These are phyloP conservation scores for Starmerella geochares DNA, from an alignment of 805 yeast genomes.

Conservation along the genomic window DNA sequence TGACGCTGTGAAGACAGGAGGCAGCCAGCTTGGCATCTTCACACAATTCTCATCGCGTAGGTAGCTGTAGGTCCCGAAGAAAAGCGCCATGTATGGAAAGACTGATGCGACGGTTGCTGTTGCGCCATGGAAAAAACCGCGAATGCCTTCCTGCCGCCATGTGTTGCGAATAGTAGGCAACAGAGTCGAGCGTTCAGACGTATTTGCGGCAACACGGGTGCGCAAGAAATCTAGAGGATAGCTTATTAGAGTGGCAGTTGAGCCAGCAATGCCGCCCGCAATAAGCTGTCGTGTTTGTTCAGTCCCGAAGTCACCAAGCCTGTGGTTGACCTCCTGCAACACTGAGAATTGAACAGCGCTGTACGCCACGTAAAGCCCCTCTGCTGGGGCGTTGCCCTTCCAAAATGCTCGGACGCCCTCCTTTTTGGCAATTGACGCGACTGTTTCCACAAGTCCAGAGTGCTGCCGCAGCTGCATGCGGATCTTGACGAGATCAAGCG, in stretches of 20 bases:
- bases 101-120: conserved; percentile 48
- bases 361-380: conserved; percentile 68
- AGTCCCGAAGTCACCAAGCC: conserved; percentile 9
- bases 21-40: conserved; percentile 12
- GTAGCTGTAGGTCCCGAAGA: conserved; percentile 35
- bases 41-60: conserved; percentile 15
- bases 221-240: conserved; percentile 88
- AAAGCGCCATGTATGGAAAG: conserved; percentile 59
- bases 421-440: conserved; percentile 38
- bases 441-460: conserved; percentile 26
- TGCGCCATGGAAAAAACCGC: conserved; percentile 44
- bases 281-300: conserved; percentile 40
- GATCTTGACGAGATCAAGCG: conserved; percentile 69
- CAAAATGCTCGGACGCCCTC: conserved; percentile 77
- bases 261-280: conserved; percentile 72
- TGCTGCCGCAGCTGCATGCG: conserved; percentile 50
- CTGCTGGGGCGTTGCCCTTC: conserved; percentile 95
- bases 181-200: conserved; percentile 16
- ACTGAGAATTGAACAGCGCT: conserved; percentile 79
- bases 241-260: conserved; percentile 57
- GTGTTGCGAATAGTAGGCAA: conserved; percentile 31
- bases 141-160: conserved; percentile 35
- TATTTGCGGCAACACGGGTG: conserved; percentile 70
- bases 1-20: conserved; percentile 41
- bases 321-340: conserved; percentile 45